Conservation (phyloP, 495 filamentous ascomycete species). For the Trichoderma virens region DNA sequence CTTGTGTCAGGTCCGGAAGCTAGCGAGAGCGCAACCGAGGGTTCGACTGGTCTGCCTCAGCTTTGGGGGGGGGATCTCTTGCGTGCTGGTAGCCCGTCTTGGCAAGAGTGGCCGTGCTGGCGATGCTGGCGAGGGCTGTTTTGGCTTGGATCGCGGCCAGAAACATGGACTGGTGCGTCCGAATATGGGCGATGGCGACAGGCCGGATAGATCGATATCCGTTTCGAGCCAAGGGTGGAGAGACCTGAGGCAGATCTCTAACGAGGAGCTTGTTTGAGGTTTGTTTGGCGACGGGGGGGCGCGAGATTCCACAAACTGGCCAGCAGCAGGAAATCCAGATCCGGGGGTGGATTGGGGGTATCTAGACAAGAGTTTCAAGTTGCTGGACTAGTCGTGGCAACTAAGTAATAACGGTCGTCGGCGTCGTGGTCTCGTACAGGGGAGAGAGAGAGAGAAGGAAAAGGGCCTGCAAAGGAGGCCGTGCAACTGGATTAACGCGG, state of each 20-base stretch:
- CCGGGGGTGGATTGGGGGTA: no score
- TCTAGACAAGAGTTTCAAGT: no score
- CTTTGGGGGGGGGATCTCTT: not conserved
- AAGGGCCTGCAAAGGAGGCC: not conserved
- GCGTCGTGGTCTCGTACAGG: no score
- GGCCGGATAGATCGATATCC: constrained; percentile 1
- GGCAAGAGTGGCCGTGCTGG: not conserved
- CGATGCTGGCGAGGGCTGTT: not conserved
- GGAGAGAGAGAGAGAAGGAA: not conserved
- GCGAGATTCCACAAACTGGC: not conserved
- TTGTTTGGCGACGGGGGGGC: not conserved
- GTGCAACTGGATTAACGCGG: not conserved
- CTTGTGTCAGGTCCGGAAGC: constrained; percentile 5
- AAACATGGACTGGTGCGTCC: not conserved
- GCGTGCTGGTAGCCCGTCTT: no score
- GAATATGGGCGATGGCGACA: not conserved
- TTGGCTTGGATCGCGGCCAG: not conserved
- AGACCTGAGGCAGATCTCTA: not conserved
- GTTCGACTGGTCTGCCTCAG: not conserved
- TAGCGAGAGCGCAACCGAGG: not conserved
- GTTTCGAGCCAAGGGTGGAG: not conserved
- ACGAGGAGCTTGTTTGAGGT: not conserved
- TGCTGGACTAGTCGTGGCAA: no score
- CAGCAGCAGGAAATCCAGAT: no score
- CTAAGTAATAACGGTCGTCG: no score